Conservation (phyloP, 257 asterid genomes). For the Solanum chilense region DNA sequence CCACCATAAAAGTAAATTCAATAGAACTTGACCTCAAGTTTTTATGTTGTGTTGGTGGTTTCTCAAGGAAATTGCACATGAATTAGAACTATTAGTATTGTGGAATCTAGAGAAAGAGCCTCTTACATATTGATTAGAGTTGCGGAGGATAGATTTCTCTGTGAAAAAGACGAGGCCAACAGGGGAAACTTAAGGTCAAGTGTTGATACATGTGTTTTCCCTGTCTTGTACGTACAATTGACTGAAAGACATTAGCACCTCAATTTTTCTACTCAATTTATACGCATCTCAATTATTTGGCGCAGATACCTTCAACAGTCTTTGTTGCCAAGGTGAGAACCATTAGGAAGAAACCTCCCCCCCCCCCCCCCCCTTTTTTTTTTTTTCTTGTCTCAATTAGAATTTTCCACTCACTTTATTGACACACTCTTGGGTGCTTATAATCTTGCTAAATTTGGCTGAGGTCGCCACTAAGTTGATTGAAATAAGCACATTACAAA, state of each 20-base stretch:
- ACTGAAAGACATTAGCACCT: not conserved
- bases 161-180: not conserved
- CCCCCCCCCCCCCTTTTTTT: fast-evolving
- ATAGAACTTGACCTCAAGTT: not conserved
- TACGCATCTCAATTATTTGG: not conserved
- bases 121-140: not conserved
- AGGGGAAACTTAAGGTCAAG: not conserved
- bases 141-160: not conserved
- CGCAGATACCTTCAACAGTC: not conserved
- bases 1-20: not conserved
- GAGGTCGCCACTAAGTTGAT: not conserved
- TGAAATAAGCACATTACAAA: not conserved
- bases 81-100: not conserved
- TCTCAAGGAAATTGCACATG: not conserved
- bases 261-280: not conserved
- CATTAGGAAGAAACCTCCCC: not conserved
- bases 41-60: not conserved
- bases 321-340: not conserved
- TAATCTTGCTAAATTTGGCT: not conserved
- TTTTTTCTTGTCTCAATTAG: not conserved
- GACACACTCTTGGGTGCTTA: not conserved
- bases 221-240: not conserved
- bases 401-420: not conserved
- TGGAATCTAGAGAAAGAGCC: not conserved
- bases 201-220: not conserved